Evolutionary conservation across 495 filamentous ascomycete genomes (phyloP), one percentile per base, ranked within the genome.

Genomic region (Podospora didyma): DNA sequence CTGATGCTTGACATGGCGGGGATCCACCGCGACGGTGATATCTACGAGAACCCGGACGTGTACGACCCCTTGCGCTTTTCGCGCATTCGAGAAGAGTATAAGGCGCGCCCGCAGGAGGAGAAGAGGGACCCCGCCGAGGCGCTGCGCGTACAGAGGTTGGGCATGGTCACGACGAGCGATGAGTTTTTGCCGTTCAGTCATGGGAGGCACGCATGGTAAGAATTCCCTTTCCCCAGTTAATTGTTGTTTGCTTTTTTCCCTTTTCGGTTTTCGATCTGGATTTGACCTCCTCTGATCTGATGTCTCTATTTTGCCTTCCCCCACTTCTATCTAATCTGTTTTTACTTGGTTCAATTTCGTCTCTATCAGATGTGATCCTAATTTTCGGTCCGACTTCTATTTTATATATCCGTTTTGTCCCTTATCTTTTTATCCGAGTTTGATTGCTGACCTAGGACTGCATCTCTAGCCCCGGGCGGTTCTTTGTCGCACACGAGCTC

Each of bases 401-500:
- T n/a, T n/a, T n/a, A n/a, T n/a, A n/a, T n/a, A n/a, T n/a, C n/a
- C n/a, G n/a, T n/a, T n/a, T n/a, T n/a, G n/a, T n/a, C n/a, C n/a
- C n/a, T n/a, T n/a, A n/a, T n/a, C n/a, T n/a, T n/a, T n/a, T n/a
- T n/a, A n/a, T n/a, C n/a, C n/a, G n/a, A n/a, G n/a, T n/a, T n/a
- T n/a, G n/a, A n/a, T n/a, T n/a, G n/a, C n/a, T n/a, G n/a, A n/a
- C n/a, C n/a, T n/a, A n/a, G 26, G 9, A 31, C 26, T 31, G 4
- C 3, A 10, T 16, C 0, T 26, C 50, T 2, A 71, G 75, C 22
- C 74, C 74, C 17, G 75, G 75, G 12, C 63, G 74, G 14, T 78
- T 79, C 61, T 74, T 79, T 49, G 75, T 76, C 6, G 67, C 70
- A 19, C 69, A 69, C 49, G 67, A 73, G 54, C 54, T 79, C 24